Evolutionary conservation across 352 stramenopile species (phyloP), one percentile per base, ranked within the genome.

Genomic region (Phytophthora foliorum): DNA sequence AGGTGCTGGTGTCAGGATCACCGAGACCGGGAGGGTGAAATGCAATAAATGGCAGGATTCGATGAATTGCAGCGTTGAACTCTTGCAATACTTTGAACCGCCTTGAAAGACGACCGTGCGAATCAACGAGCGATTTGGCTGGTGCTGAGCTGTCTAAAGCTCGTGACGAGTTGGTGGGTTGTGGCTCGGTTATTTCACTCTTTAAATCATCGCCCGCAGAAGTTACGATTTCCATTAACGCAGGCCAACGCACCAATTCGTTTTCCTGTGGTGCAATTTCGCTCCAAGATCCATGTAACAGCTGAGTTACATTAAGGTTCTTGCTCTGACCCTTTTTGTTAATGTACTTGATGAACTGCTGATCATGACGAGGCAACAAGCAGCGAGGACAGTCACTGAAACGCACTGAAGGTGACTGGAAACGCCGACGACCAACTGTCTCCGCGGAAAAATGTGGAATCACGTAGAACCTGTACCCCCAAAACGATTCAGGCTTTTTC

Each of bases 41-140:
- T 1, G 67, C 49, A 6, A 88, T 61, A 17, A 86, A 87, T 6
- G 87, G 80, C 16, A 95, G 59, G 21, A 95, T 46, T 4, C 82
- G 72, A 66, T 86, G 80, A 36, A 95, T 75, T 0, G 75, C 59
- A 22, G 74, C 55, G 31, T 95, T 95, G 57, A 93, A 86, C 32
- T 92, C 81, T 58, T 95, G 87, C 10, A 95, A 67, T n/a, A 89
- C 38, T 52, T 84, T 90, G 58, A 93, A 95, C 9, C 80, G 71
- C n/a, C 82, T 81, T 0, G 71, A 77, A 6, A 95, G 74, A 8
- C 68, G 68, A 19, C 88, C 79, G n/a, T 87, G 70, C 1, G 45
- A 48, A 52, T 81, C 55, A 29, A 54, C 51, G 8, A 59, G 3
- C 16, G 55, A 53, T 39, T 59, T 51, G 14, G 22, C 34, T 39